Conservation (phyloP, 1,284 basidiomycete genomes). For the Cryptococcus amylolentus region DNA sequence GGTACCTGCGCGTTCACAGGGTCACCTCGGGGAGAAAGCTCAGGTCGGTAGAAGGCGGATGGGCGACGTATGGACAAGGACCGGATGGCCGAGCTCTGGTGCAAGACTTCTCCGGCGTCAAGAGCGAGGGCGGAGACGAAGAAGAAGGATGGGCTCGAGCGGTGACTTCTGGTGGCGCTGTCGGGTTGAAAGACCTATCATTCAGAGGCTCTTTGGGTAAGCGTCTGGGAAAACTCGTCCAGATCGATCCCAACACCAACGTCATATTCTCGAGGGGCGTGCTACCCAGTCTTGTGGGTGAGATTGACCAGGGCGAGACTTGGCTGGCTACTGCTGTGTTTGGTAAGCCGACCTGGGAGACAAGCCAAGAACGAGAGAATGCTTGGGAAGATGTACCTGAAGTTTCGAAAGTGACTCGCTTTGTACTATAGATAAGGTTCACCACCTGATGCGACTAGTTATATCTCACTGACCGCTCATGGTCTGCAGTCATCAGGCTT, state of each 20-base stretch:
- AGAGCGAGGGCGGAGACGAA: constrained; percentile 36
- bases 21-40: constrained; percentile 57
- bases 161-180: constrained; percentile 60
- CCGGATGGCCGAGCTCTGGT: constrained; percentile 60
- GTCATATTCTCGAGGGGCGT: constrained; percentile 65
- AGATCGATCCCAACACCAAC: constrained; percentile 70
- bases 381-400: not conserved
- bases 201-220: constrained; percentile 8
- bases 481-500: no score
- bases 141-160: constrained; percentile 53
- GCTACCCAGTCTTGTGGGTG: constrained; percentile 61
- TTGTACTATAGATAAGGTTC: no score
- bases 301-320: constrained; percentile 51
- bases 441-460: no score
- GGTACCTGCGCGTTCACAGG: constrained; percentile 68
- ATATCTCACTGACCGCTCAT: no score
- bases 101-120: constrained; percentile 42
- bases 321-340: constrained; percentile 71
- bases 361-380: not conserved
- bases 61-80: constrained; percentile 67
- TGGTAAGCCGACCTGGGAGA: constrained; percentile 53
- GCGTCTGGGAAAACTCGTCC: constrained; percentile 54
- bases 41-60: constrained; percentile 65
- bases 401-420: no score
- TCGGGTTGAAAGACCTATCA: constrained; percentile 60